These are phyloP conservation scores for Leccinum olivaceopallidum DNA, from an alignment of 768 basidiomycete genomes.

Conservation along the genomic window DNA sequence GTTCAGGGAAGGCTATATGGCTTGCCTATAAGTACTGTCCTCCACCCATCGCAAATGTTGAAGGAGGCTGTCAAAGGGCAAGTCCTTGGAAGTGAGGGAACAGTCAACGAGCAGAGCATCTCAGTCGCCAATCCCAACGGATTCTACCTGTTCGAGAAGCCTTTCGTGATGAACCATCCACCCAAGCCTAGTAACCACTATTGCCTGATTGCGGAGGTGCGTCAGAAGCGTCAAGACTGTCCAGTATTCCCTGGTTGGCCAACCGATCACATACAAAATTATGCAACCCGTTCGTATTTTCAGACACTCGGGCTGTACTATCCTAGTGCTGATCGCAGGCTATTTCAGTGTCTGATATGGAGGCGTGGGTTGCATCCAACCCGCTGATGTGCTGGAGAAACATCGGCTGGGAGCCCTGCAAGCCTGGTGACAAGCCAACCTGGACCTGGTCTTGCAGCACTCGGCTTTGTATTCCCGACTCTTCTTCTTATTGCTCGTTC, in stretches of 20 bases:
- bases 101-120: constrained; percentile 6
- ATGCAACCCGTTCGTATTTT: constrained; percentile 5
- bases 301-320: too few relatives aligned
- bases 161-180: constrained; percentile 4
- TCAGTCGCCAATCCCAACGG: neutral
- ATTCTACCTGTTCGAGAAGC: constrained; percentile 10
- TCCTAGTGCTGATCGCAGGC: neutral
- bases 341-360: constrained; percentile 1
- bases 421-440: neutral
- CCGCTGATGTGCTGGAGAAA: constrained; percentile 4
- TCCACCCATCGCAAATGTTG: neutral
- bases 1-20: constrained; percentile 7
- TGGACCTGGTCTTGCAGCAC: constrained; percentile 6
- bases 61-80: neutral
- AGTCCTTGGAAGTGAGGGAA: neutral
- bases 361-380: neutral
- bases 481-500: neutral
- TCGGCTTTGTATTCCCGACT: constrained; percentile 5
- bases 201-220: constrained; percentile 8
- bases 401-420: constrained; percentile 2
- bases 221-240: constrained; percentile 11
- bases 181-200: neutral
- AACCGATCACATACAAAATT: neutral
- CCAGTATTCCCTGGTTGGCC: constrained; percentile 8
- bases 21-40: neutral